phyloP scores from a whole-genome alignment of 2,329 filamentous ascomycete species.

The Sarocladiaceae sp. region DNA sequence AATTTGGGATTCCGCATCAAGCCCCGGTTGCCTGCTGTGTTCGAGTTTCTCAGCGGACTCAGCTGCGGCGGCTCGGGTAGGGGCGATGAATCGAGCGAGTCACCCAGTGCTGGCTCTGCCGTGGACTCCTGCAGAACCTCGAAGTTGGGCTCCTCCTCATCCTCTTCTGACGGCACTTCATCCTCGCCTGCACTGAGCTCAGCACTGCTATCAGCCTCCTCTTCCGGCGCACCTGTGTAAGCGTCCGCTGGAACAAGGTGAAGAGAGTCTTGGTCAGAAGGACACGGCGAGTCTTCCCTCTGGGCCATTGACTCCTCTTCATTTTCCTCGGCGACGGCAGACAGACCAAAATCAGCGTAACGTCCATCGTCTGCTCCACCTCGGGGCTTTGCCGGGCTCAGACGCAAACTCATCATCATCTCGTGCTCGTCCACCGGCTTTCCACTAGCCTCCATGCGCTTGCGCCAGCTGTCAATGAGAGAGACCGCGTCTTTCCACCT shows the following conservation, averaged over 20 bases:
- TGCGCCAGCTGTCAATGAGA: constrained; percentile 89
- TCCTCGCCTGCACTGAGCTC: constrained; percentile 32
- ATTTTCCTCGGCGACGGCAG: constrained; percentile 42
- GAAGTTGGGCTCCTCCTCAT: constrained; percentile 36
- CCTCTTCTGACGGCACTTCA: constrained; percentile 30
- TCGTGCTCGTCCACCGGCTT: constrained; percentile 64
- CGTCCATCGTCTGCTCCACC: constrained; percentile 42
- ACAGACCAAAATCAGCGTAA: constrained; percentile 31
- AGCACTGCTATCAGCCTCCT: constrained; percentile 31
- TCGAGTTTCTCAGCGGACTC: constrained; percentile 46
- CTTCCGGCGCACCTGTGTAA: constrained; percentile 27
- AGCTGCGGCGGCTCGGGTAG: constrained; percentile 40
- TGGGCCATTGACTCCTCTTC: constrained; percentile 23
- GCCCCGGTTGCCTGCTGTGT: constrained; percentile 43
- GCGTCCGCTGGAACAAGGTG: constrained; percentile 17
- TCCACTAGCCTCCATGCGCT: constrained; percentile 66
- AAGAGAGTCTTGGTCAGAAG: constrained; percentile 13
- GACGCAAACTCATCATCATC: constrained; percentile 59
- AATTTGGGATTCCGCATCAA: background rate
- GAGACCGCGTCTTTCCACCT: constrained; percentile 85
- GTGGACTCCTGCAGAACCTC: constrained; percentile 39
- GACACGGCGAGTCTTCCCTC: constrained; percentile 20
- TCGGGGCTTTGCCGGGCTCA: constrained; percentile 52
- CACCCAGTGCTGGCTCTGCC: constrained; percentile 18
- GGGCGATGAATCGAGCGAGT: constrained; percentile 34